These are phyloP conservation scores for Poa annua DNA, from an alignment of 176 grass and related monocot species.

Conservation along the genomic window DNA sequence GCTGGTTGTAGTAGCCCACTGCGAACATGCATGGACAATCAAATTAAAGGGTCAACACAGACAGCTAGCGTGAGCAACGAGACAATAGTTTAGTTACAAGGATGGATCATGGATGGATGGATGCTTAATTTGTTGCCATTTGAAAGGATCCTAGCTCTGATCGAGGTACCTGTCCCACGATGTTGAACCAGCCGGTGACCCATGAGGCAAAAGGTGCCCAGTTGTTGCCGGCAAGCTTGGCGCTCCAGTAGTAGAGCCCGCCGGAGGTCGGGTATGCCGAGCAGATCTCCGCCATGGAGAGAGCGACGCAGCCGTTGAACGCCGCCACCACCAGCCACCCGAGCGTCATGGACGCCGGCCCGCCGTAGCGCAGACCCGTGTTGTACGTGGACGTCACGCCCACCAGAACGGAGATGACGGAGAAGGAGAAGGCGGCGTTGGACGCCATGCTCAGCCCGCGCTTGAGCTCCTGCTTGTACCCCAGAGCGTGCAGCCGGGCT, in stretches of 20 bases:
- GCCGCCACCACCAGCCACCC: conserved; percentile 55
- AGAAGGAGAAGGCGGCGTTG: conserved; percentile 58
- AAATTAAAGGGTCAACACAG: too few species aligned
- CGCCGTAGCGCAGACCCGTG: conserved; percentile 59
- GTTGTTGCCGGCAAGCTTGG: conserved; percentile 66
- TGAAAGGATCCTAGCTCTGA: too few species aligned
- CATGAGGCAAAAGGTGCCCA: conserved; percentile 75
- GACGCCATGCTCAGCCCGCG: conserved; percentile 47
- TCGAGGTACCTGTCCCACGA: conserved; percentile 45
- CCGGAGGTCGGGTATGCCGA: conserved; percentile 74
- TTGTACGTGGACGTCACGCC: conserved; percentile 63
- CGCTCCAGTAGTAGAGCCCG: conserved; percentile 87
- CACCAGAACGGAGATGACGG: conserved; percentile 54
- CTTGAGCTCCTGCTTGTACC: conserved; percentile 83
- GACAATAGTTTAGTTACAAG: too few species aligned
- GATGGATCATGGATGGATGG: too few species aligned
- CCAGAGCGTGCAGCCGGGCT: conserved; percentile 50
- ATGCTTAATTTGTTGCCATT: too few species aligned
- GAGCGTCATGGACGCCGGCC: conserved; percentile 59
- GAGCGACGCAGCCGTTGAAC: conserved; percentile 53
- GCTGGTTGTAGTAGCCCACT: conserved; percentile 57
- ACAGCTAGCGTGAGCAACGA: too few species aligned
- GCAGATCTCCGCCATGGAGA: conserved; percentile 90
- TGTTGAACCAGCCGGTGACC: conserved; percentile 53
- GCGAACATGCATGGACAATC: not conserved